These are phyloP conservation scores for Phytophthora pseudosyringae DNA, from an alignment of 352 stramenopile genomes.

Conservation along the genomic window DNA sequence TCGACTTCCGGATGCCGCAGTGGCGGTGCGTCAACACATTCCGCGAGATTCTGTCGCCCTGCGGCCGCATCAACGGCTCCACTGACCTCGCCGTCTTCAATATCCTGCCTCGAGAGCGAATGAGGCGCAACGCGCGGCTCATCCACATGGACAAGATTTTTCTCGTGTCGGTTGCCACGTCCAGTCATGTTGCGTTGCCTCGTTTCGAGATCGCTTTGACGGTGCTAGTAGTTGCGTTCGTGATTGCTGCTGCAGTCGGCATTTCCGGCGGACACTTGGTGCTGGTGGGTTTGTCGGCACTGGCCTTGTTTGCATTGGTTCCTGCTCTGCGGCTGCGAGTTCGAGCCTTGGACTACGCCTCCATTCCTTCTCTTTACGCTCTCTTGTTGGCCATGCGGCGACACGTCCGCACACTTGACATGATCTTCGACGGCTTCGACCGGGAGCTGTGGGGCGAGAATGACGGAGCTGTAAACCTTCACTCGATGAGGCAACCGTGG, in stretches of 20 bases:
- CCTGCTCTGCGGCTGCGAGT: constrained; percentile 18
- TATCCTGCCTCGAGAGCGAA: constrained; percentile 47
- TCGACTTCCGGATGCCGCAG: constrained; percentile 69
- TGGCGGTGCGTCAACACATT: constrained; percentile 42
- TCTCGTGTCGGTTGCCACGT: constrained; percentile 66
- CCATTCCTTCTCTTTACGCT: constrained; percentile 56
- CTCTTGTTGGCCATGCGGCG: constrained; percentile 57
- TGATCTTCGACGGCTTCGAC: constrained; percentile 73
- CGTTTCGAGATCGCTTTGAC: constrained; percentile 28
- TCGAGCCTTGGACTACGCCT: constrained; percentile 53
- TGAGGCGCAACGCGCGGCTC: constrained; percentile 53
- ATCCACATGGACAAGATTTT: constrained; percentile 64
- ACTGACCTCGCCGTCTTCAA: constrained; percentile 60
- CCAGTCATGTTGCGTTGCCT: constrained; percentile 40
- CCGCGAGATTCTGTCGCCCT: constrained; percentile 41
- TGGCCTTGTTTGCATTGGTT: constrained; percentile 2
- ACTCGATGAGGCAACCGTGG: constrained; percentile 60
- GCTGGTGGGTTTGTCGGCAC: neutral
- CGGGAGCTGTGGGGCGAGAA: constrained; percentile 64
- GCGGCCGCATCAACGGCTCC: constrained; percentile 48
- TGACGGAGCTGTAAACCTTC: constrained; percentile 73
- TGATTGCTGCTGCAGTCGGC: constrained; percentile 13
- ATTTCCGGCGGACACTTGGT: constrained; percentile 7
- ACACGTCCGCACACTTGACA: constrained; percentile 44
- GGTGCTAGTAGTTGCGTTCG: constrained; percentile 4